These are phyloP conservation scores for Zopfochytrium polystomum DNA, from an alignment of 371 early-diverging fungal genomes.

Conservation along the genomic window DNA sequence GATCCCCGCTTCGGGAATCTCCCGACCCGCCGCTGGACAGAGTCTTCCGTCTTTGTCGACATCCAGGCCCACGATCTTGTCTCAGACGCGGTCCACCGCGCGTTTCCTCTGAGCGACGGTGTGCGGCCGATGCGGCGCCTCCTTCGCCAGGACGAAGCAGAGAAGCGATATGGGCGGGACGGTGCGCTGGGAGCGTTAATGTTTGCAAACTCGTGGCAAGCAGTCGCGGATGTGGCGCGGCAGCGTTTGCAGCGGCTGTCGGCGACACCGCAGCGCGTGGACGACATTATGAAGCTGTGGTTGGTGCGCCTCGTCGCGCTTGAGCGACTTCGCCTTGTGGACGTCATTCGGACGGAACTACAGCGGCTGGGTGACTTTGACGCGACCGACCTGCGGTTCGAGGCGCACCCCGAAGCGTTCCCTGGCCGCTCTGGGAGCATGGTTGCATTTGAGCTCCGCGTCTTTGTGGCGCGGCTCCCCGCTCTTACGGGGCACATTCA, in stretches of 20 bases:
- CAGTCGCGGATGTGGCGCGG: constrained; percentile 27
- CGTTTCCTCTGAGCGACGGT: no score
- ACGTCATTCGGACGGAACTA: constrained; percentile 33
- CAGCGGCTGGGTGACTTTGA: constrained; percentile 24
- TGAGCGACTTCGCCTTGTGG: constrained; percentile 29
- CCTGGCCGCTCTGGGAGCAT: constrained; percentile 23
- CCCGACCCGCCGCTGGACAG: no score
- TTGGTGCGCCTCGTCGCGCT: constrained; percentile 32
- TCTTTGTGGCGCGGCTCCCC: constrained; percentile 25
- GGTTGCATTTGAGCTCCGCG: constrained; percentile 34
- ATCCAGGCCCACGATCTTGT: no score
- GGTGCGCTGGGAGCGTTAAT: constrained; percentile 7
- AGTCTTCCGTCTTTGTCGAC: no score
- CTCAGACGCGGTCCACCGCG: no score
- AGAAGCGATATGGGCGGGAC: constrained; percentile 7
- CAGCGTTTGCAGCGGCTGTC: constrained; percentile 15
- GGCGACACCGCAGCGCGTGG: constrained; percentile 25
- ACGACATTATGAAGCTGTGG: constrained; percentile 36
- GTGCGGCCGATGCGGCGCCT: constrained; percentile 18
- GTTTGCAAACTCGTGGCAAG: constrained; percentile 28
- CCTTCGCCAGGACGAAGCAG: constrained; percentile 11
- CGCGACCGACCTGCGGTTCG: constrained; percentile 19
- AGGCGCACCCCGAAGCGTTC: constrained; percentile 32
- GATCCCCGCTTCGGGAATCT: no score
- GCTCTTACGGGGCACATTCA: constrained; percentile 18